Conservation (phyloP, 2,329 filamentous ascomycete species). For the Talaromyces pinophilus region DNA sequence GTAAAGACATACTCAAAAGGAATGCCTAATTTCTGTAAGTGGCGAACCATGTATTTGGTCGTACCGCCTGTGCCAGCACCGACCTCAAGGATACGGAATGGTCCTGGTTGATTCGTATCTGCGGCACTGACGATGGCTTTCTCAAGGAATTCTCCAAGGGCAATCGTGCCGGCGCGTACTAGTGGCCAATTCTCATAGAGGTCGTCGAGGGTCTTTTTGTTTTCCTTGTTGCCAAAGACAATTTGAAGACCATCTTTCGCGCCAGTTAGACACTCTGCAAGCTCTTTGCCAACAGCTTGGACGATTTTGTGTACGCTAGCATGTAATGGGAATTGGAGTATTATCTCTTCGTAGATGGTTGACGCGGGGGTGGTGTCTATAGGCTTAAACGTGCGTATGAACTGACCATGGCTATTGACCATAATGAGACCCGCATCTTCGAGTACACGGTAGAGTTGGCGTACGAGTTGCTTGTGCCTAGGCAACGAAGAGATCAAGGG, state of each 20-base stretch:
- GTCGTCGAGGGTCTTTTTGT: conserved; percentile 34
- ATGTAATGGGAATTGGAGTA: conserved; percentile 31
- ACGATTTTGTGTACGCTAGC: conserved; percentile 30
- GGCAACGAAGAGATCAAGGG: background rate
- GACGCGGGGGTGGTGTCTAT: background rate
- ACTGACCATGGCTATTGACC: conserved; percentile 28
- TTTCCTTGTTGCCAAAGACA: conserved; percentile 9
- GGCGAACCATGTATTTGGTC: conserved; percentile 30
- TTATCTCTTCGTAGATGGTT: conserved; percentile 33
- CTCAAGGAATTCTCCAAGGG: background rate
- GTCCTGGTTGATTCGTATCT: background rate
- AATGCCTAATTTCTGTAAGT: conserved; percentile 25
- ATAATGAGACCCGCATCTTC: conserved; percentile 34
- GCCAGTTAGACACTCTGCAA: conserved; percentile 12
- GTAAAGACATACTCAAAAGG: conserved; percentile 39
- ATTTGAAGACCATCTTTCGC: conserved; percentile 4
- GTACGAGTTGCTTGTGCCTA: conserved; percentile 34
- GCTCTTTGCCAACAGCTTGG: conserved; percentile 9
- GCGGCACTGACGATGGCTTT: background rate
- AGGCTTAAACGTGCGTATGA: conserved; percentile 4
- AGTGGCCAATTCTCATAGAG: conserved; percentile 36
- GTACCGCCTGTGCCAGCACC: conserved; percentile 30
- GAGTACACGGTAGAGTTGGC: conserved; percentile 39
- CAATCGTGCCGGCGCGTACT: background rate
- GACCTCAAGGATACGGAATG: conserved; percentile 14